phyloP scores from a whole-genome alignment of 2,329 filamentous ascomycete species.

The Colletotrichum chrysophilum region DNA sequence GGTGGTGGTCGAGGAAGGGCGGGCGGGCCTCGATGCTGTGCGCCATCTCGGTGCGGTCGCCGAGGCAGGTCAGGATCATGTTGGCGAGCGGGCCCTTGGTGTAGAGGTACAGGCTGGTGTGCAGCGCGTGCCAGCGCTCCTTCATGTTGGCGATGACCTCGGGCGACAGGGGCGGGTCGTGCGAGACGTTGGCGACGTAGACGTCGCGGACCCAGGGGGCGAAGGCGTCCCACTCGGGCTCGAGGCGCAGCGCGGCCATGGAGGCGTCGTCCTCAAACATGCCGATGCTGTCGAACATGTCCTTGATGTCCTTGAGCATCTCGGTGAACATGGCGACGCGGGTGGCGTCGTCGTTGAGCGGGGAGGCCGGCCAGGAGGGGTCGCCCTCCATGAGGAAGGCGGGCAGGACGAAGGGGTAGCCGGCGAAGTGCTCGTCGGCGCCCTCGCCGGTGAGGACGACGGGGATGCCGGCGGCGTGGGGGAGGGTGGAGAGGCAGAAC shows the following conservation, averaged over 20 bases:
- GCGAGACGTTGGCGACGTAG: slow-evolving; percentile 22
- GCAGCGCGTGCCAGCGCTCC: slow-evolving; percentile 33
- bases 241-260: neutral
- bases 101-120: slow-evolving; percentile 31
- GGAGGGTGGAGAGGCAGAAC: slow-evolving; percentile 51
- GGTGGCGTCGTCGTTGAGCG: neutral
- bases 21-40: slow-evolving; percentile 38
- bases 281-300: slow-evolving; percentile 14
- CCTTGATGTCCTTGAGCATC: slow-evolving; percentile 8
- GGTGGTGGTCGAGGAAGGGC: slow-evolving; percentile 39
- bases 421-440: slow-evolving; percentile 59
- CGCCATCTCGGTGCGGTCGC: slow-evolving; percentile 41
- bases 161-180: slow-evolving; percentile 11
- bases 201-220: slow-evolving; percentile 18
- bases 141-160: slow-evolving; percentile 28
- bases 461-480: slow-evolving; percentile 51
- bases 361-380: slow-evolving; percentile 32
- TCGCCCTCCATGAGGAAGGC: slow-evolving; percentile 57
- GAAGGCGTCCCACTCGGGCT: slow-evolving; percentile 16
- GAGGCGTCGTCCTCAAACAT: slow-evolving; percentile 17
- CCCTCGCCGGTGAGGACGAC: slow-evolving; percentile 60
- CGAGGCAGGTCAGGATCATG: slow-evolving; percentile 32
- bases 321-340: slow-evolving; percentile 5
- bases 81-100: slow-evolving; percentile 28
- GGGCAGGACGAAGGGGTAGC: slow-evolving; percentile 50